These are phyloP conservation scores for Gliomastix tumulicola DNA, from an alignment of 2,329 filamentous ascomycete genomes.

Conservation along the genomic window DNA sequence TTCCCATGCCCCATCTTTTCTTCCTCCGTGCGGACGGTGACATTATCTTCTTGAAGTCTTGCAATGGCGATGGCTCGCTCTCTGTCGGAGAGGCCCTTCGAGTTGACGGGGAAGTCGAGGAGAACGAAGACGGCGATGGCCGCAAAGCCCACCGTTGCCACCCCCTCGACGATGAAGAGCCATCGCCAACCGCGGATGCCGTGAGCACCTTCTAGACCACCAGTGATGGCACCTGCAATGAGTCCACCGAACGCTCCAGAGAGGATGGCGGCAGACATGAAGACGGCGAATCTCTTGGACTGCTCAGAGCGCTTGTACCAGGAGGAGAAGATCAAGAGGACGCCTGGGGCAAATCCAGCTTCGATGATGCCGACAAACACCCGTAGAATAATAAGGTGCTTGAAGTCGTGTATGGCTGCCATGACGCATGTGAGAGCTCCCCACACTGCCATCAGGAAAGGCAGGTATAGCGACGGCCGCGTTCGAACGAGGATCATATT, in stretches of 20 bases:
- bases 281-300: slow-evolving; percentile 16
- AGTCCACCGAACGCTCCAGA: slow-evolving; percentile 36
- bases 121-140: slow-evolving; percentile 48
- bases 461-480: slow-evolving; percentile 30
- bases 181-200: slow-evolving; percentile 37
- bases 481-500: slow-evolving; percentile 38
- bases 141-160: slow-evolving; percentile 56
- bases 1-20: slow-evolving; percentile 10
- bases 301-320: slow-evolving; percentile 19
- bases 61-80: slow-evolving; percentile 51
- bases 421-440: slow-evolving; percentile 13
- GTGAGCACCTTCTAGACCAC: slow-evolving; percentile 28
- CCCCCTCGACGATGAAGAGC: slow-evolving; percentile 56
- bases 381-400: slow-evolving; percentile 8
- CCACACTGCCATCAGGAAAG: slow-evolving; percentile 14
- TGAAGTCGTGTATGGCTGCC: slow-evolving; percentile 8
- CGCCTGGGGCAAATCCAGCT: slow-evolving; percentile 16
- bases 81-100: slow-evolving; percentile 29
- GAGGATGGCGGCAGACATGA: slow-evolving; percentile 22
- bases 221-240: slow-evolving; percentile 31
- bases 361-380: slow-evolving; percentile 13
- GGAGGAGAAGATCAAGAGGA: slow-evolving; percentile 14
- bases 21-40: slow-evolving; percentile 53
- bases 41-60: slow-evolving; percentile 57
- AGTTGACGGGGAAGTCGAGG: slow-evolving; percentile 30